Base-by-base conservation (phyloP, 192 early-diverging fungal genomes). In the Haplosporangium gracile region DNA sequence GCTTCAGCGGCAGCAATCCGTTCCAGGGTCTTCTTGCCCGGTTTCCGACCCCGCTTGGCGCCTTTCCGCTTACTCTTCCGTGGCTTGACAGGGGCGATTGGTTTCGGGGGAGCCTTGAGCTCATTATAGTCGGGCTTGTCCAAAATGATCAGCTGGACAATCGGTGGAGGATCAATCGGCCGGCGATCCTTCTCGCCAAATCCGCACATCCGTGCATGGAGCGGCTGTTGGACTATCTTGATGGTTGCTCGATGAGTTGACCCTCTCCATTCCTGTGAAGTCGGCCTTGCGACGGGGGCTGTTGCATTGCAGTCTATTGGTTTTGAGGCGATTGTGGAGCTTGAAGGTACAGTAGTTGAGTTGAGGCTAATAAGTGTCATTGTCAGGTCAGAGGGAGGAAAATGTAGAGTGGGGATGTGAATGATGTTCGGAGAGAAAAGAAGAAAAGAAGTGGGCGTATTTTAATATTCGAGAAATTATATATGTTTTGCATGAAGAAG, bases 171-270 rank as follows among this genome's bases (percentile, higher is more conserved):
- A 74, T 94, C 94, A 42, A 96, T 90, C 1, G 95, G 95, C 39
- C 95, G 85, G 88, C 95, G 92, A 88, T 96, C 95, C 78, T 95
- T 96, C 75, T 96, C 95, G 16, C 94, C 94, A 70, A 95, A 96
- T 36, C 95, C 95, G 80, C 95, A 96, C 95, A 96, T 95, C 32
- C 95, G 90, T 13, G 94, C 94, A 72, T 94, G 92, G 24, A 96
- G 85, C 20, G 95, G 95, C 72, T 96, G 95, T 76, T 96, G 95
- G 34, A 92, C 93, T 74, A 96, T 94, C 22, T 91, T 84, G 24
- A 96, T 86, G 74, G 78, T 88, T 75, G 92, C 94, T 32, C 26
- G n/a, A 18, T 60, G 55, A 4, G 55, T 29, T 60, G 55, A n/a
- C 11, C 55, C 55, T 10, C 26, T 32, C 15, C 29, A 13, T 32